These are phyloP conservation scores for Austroboletus niveus DNA, from an alignment of 1,284 basidiomycete genomes.

Conservation along the genomic window DNA sequence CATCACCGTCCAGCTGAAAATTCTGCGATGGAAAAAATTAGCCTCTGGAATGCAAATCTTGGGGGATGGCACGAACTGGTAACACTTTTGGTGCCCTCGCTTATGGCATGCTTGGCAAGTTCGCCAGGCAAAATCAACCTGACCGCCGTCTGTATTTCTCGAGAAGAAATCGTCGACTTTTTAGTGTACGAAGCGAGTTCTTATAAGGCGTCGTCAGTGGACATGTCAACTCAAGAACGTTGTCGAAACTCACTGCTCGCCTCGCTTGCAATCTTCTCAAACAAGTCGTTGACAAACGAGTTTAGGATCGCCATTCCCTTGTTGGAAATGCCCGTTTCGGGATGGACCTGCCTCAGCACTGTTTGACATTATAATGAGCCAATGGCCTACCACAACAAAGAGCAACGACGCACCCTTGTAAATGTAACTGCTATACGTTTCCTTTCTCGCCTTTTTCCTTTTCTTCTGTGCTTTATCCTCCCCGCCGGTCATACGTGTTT, in stretches of 20 bases:
- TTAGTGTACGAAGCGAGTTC: conserved; percentile 75
- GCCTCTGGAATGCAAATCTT: neutral
- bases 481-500: neutral
- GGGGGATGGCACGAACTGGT: conserved; percentile 33
- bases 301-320: conserved; percentile 96
- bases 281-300: conserved; percentile 92
- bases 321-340: conserved; percentile 96
- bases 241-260: conserved; percentile 36
- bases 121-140: conserved; percentile 76
- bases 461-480: conserved; percentile 29
- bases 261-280: conserved; percentile 90
- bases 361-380: neutral
- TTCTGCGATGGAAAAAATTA: conserved; percentile 23
- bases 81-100: conserved; percentile 59
- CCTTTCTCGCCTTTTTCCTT: conserved; percentile 32
- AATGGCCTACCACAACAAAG: neutral
- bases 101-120: conserved; percentile 58
- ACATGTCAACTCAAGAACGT: neutral
- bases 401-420: conserved; percentile 28
- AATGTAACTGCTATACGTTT: conserved; percentile 35
- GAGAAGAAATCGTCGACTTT: conserved; percentile 77
- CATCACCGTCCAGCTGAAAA: conserved; percentile 33
- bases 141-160: conserved; percentile 78
- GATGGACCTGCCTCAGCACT: conserved; percentile 92
- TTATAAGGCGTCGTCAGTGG: conserved; percentile 15